Evolutionary conservation across 306 rosid species (phyloP), one percentile per base, ranked within the genome.

Genomic region (Dalbergia cochinchinensis): DNA sequence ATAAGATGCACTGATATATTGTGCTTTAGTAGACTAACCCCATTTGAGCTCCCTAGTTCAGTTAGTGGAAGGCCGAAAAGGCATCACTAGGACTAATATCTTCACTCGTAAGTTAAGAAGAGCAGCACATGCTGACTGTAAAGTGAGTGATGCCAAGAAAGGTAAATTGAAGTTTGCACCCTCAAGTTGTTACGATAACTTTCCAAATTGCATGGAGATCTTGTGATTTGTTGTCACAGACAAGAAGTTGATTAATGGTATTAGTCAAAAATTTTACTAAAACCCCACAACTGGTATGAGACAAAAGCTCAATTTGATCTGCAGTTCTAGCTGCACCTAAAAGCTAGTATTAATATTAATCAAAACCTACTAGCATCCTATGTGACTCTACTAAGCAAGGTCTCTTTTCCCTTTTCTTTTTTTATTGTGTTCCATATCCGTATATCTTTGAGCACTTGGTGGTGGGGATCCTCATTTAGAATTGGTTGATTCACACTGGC

Each of bases 141-240:
- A 77, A 71, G 82, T 76, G 54, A 64, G 13, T 77, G 41, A 11
- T 54, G 59, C 61, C 82, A 77, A 45, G 10, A 71, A 83, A 66
- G 63, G 51, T 51, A 47, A 62, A 19, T 37, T 63, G 37, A 77
- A 65, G 69, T 48, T 74, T 62, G 7, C 68, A 18, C 34, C 75
- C 26, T 1, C 74, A 80, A 26, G 37, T 65, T 80, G 58, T 42
- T 64, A 14, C n/a, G 15, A 54, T 45, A 57, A 70, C 69, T 64
- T 77, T 66, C 51, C 80, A 0, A 72, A 37, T 9, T 48, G 41
- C 60, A 65, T 77, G 79, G 76, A 65, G 83, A 78, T 78, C 60
- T 12, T 66, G 35, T 78, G 71, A 42, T 47, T 68, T 69, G 60
- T 53, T 76, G 12, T 5, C 18, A 5, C 12, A 54, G 7, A 63